These are phyloP conservation scores for Naganishia kalamii DNA, from an alignment of 768 basidiomycete species.

Conservation along the genomic window DNA sequence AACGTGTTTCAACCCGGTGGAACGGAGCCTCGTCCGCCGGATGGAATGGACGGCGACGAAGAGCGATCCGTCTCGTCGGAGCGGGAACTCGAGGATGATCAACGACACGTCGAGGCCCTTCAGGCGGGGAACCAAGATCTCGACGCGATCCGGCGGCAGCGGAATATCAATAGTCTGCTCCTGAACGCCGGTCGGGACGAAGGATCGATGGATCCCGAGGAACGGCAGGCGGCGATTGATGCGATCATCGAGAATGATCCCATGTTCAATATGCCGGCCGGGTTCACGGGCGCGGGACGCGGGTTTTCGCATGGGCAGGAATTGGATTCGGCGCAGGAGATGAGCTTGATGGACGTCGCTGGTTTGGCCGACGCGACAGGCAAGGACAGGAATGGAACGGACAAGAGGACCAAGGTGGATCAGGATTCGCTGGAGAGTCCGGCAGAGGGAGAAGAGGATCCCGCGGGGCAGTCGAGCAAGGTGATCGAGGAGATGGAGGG, in stretches of 20 bases:
- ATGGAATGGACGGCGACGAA: neutral
- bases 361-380: neutral
- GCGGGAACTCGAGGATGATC: neutral
- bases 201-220: neutral
- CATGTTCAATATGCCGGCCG: constrained; percentile 3
- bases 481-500: constrained; percentile 10
- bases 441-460: neutral
- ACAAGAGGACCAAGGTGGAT: neutral
- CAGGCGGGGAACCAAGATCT: neutral
- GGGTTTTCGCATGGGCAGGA: neutral
- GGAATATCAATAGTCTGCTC: neutral
- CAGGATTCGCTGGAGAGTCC: neutral
- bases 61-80: neutral
- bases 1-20: constrained; percentile 27
- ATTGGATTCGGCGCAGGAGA: no score
- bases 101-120: neutral
- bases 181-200: neutral
- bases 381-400: neutral
- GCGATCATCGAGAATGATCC: constrained; percentile 12
- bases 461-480: neutral
- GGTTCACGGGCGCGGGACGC: neutral
- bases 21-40: constrained; percentile 16
- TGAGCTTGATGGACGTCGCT: neutral
- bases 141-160: neutral
- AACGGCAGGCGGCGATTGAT: constrained; percentile 10